These are phyloP conservation scores for Nakazawaea populi DNA, from an alignment of 805 yeast genomes.

Conservation along the genomic window DNA sequence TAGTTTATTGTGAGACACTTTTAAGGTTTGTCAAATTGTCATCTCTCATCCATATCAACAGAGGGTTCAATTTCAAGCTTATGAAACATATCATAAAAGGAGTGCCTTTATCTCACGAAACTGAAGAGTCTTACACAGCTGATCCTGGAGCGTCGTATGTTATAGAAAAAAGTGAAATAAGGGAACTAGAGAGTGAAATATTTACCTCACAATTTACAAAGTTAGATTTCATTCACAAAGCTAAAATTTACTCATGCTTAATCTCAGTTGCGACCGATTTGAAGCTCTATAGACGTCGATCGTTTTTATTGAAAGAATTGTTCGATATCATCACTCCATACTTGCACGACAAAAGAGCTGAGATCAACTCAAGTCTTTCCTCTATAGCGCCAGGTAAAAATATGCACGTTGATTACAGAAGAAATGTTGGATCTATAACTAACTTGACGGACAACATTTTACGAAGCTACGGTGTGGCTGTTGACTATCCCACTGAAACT, in stretches of 20 bases:
- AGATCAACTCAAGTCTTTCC: slow-evolving; percentile 4
- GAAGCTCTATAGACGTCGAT: slow-evolving; percentile 59
- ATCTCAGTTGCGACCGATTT: slow-evolving; percentile 59
- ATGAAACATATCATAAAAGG: slow-evolving; percentile 41
- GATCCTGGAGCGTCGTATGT: background rate
- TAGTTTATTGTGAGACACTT: slow-evolving; percentile 69
- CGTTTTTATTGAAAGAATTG: slow-evolving; percentile 63
- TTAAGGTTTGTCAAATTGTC: slow-evolving; percentile 59
- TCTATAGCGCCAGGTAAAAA: slow-evolving; percentile 3
- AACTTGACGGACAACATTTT: slow-evolving; percentile 42
- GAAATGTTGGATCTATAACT: slow-evolving; percentile 10
- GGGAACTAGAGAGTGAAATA: slow-evolving; percentile 39
- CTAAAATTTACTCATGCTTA: slow-evolving; percentile 58
- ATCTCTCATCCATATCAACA: slow-evolving; percentile 43
- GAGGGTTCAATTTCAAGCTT: slow-evolving; percentile 36
- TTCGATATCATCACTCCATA: slow-evolving; percentile 45
- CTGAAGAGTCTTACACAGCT: slow-evolving; percentile 4
- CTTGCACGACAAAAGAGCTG: slow-evolving; percentile 16
- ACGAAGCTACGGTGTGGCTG: slow-evolving; percentile 46
- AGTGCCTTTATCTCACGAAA: slow-evolving; percentile 14
- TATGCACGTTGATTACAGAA: background rate
- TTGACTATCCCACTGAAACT: slow-evolving; percentile 18
- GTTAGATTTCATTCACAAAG: slow-evolving; percentile 47
- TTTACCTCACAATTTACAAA: slow-evolving; percentile 37
- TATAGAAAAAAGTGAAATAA: slow-evolving; percentile 34